Base-by-base conservation (phyloP, 2,329 filamentous ascomycete species). In the Sporothrix dimorphospora region DNA sequence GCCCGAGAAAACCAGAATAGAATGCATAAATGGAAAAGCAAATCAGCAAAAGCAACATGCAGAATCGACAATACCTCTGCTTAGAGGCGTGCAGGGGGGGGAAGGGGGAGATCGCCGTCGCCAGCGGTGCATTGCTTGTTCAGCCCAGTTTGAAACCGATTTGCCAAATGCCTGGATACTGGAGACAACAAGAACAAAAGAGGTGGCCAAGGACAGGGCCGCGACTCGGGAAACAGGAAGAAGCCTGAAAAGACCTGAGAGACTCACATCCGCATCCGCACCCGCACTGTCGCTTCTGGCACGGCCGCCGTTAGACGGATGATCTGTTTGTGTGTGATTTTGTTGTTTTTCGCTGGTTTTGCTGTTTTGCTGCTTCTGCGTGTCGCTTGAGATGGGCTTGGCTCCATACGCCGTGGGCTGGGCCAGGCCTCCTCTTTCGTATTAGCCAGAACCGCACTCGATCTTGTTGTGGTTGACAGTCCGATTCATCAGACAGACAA, bases 151-250 rank as follows among this genome's bases (percentile, higher is more conserved):
- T 72, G 73, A 74, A 74, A 74, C 73, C 61, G 73, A 73, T 72
- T 73, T 73, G 70, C 73, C 72, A 63, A 72, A 72, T 73, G 72
- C 72, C 61, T 72, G 69, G 71, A 73, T 63, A 38, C 45, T 53
- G 72, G 69, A 70, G 59, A 70, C 65, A 55, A 42, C 42, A 70
- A 70, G 42, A 34, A 27, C 16, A 24, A 27, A 42, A 42, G 24
- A 30, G n/a, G n/a, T n/a, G 24, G 49, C 42, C 24, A 49, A 49
- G 42, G 45, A 38, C 45, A 51, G 27, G 65, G 42, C 9, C 45
- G 27, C 40, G n/a, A 40, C 21, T 59, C 14, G 47, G 24, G 51
- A 49, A 70, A 57, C 21, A 49, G 51, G 34, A 53, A 45, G 66
- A 45, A 4, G 47, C 65, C 27, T 14, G 9, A 24, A 24, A 68